Evolutionary conservation across 2,329 filamentous ascomycete genomes (phyloP).

Genomic region (Trichophyton equinum): DNA sequence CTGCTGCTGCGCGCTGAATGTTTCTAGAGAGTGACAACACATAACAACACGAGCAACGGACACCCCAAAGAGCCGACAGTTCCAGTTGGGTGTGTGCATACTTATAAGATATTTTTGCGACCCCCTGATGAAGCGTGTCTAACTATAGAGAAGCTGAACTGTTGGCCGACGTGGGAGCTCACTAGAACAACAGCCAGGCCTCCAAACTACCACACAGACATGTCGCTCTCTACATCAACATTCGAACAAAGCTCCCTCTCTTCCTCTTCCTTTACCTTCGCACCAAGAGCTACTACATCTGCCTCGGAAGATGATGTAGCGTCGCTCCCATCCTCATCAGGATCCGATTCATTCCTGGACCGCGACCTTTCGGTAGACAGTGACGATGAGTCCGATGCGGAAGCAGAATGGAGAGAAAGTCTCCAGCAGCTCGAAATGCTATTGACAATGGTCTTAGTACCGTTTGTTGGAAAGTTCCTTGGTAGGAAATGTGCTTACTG

Average conservation of each 20-base stretch:
- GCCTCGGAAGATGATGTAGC: conserved; percentile 28
- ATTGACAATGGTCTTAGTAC: conserved; percentile 86
- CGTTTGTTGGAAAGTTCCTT: conserved; percentile 88
- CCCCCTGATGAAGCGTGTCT: neutral
- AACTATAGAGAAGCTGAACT: neutral
- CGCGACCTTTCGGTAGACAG: conserved; percentile 41
- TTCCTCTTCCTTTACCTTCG: conserved; percentile 21
- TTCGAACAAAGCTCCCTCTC: conserved; percentile 13
- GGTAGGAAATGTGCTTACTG: conserved; percentile 92
- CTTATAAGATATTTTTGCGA: no score
- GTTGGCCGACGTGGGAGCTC: neutral
- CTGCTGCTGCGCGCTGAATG: no score
- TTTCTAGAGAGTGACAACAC: no score
- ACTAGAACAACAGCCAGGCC: neutral
- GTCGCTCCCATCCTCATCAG: conserved; percentile 30
- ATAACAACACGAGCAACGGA: no score
- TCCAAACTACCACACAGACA: neutral
- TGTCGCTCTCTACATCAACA: conserved; percentile 20
- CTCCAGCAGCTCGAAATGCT: conserved; percentile 87
- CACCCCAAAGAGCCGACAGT: neutral
- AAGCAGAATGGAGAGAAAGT: conserved; percentile 88
- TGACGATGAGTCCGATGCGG: conserved; percentile 66
- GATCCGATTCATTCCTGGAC: conserved; percentile 37
- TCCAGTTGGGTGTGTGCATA: neutral
- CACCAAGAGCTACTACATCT: conserved; percentile 17